Percentiles rank a stretch among this genome's conserved stretches.
Evolutionary conservation across 225 moss, liverwort and hornwort genomes (phyloP).

Genomic region (Bryoerythrophyllum caledonicum): DNA sequence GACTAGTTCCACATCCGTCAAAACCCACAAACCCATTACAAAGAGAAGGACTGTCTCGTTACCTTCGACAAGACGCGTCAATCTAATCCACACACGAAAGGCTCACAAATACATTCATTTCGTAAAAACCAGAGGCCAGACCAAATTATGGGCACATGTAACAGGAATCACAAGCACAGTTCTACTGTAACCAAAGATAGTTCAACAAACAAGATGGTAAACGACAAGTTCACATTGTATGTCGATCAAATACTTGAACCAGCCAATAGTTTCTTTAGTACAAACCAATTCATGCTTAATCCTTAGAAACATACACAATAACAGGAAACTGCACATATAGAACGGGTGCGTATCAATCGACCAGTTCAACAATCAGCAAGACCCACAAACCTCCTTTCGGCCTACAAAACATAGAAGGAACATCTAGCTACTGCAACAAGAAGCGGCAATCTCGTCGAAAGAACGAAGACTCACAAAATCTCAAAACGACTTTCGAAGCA

Average conservation of each 20-base stretch:
- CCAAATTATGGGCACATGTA: constrained; percentile 2
- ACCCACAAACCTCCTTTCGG: neutral
- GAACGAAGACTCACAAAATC: neutral
- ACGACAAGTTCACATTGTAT: neutral
- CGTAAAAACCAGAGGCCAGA: too few species aligned
- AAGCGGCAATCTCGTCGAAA: too few species aligned
- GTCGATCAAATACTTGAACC: neutral
- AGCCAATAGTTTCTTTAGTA: neutral
- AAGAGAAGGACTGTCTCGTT: neutral
- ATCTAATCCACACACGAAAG: neutral
- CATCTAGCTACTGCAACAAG: neutral
- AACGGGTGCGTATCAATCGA: neutral
- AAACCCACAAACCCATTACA: neutral
- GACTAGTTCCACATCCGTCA: neutral
- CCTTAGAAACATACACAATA: neutral
- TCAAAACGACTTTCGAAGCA: neutral
- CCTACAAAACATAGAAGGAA: neutral
- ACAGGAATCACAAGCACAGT: neutral
- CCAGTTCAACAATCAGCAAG: neutral
- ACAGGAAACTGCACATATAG: neutral
- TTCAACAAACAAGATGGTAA: neutral
- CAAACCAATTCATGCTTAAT: neutral
- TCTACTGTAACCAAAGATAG: neutral
- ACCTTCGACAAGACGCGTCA: neutral
- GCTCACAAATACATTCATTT: neutral